Evolutionary conservation across 805 yeast genomes (phyloP), one percentile per base, ranked within the genome.

Genomic region (Lachancea dasiensis): DNA sequence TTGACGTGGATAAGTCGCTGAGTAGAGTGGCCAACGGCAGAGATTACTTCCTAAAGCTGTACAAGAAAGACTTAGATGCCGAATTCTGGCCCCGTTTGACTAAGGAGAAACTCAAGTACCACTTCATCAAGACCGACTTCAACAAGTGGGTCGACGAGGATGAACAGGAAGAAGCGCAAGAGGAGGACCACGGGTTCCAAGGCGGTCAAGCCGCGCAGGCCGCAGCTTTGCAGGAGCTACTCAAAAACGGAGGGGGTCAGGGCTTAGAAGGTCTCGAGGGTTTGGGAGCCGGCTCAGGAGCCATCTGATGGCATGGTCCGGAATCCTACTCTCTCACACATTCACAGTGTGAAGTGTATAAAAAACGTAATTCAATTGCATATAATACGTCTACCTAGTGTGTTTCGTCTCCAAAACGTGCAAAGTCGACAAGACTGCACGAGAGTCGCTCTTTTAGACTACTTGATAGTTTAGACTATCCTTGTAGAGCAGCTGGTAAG

Each of bases 61-160:
- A 48, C 72, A 81, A 66, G 86, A 92, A 75, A 73, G 76, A 73
- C 39, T 59, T 71, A 16, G 69, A 75, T 49, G 76, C 68, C 41
- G 97, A 87, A 58, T 90, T 64, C 71, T 90, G 98, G 98, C 97
- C 98, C 51, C 77, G 97, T 58, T 73, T 90, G 60, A 82, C 89
- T 40, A 89, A 87, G 65, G 89, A 83, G 53, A 86, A 87, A 68
- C 70, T 74, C 55, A 86, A 80, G 60, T 75, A 72, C 45, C 86
- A 79, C 48, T 85, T 75, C 64, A 75, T 90, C 59, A 84, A 85
- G 70, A 90, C 98, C 10, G 97, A 90, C 58, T 90, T 90, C 58
- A 95, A 89, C 68, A 85, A 81, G 63, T 90, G 98, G 98, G 95
- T 85, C 27, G 98, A 90, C 58, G 97, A 90, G 68, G 98, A 90